phyloP scores from a whole-genome alignment of 495 filamentous ascomycete genomes.

The Beverwykella pulmonaria region DNA sequence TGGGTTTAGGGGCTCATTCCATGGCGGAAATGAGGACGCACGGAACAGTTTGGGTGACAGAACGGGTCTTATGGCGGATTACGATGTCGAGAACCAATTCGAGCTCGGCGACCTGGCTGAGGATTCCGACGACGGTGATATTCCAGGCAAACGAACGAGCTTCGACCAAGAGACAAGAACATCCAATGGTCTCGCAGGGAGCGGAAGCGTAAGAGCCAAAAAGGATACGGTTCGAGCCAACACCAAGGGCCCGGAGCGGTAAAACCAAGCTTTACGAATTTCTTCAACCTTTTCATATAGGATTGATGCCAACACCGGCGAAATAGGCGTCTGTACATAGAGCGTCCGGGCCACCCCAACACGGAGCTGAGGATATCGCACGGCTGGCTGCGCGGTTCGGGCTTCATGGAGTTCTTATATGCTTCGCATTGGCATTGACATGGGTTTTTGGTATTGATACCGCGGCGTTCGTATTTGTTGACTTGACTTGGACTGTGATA shows the following conservation, averaged over 20 bases:
- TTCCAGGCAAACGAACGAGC: conserved; percentile 43
- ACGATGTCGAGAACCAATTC: conserved; percentile 67
- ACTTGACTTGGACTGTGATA: background rate
- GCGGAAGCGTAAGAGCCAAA: conserved; percentile 28
- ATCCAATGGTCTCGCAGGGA: conserved; percentile 10
- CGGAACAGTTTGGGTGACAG: conserved; percentile 55
- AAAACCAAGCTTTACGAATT: conserved; percentile 3
- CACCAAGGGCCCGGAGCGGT: conserved; percentile 26
- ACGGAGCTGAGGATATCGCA: conserved; percentile 11
- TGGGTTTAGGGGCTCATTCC: conserved; percentile 54
- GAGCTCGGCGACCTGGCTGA: conserved; percentile 71
- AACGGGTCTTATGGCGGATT: conserved; percentile 79
- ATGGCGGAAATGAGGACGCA: conserved; percentile 13
- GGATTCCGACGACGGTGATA: conserved; percentile 63
- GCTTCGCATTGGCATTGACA: conserved; percentile 4
- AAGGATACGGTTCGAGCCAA: conserved; percentile 25
- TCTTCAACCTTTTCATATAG: background rate
- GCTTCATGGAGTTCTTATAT: background rate
- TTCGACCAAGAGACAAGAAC: conserved; percentile 40
- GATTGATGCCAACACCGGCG: background rate
- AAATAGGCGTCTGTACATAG: conserved; percentile 21
- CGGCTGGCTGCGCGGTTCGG: background rate
- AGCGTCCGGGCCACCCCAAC: background rate
- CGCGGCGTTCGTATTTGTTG: background rate
- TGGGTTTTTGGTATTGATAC: background rate